A percentile compares a stretch with the other conserved stretches of the same genome.
These are phyloP conservation scores for Lizanozyma gosingica DNA, from an alignment of 1,139 yeast genomes.

Conservation along the genomic window DNA sequence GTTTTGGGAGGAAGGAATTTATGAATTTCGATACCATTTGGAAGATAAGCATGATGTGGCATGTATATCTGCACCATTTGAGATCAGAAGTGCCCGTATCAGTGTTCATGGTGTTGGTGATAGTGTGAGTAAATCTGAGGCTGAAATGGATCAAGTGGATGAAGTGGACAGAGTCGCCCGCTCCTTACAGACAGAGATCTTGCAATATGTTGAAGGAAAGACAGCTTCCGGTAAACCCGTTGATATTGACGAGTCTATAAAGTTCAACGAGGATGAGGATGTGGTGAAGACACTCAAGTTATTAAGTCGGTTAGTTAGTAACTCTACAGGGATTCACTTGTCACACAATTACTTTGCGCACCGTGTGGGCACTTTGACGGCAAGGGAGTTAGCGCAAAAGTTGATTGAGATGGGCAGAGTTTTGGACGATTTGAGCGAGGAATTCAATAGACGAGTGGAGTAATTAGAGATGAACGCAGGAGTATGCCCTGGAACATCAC, in stretches of 20 bases:
- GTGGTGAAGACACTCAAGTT: not conserved
- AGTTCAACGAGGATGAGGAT: not conserved
- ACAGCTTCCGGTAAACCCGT: not conserved
- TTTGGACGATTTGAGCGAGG: conserved; percentile 26
- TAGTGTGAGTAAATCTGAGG: conserved; percentile 4
- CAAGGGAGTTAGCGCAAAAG: conserved; percentile 29
- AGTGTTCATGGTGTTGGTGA: conserved; percentile 22
- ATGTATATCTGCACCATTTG: conserved; percentile 63
- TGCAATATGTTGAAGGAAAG: not conserved
- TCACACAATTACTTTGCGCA: not conserved
- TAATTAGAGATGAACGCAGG: too few species aligned
- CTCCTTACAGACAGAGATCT: not conserved
- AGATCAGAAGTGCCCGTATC: conserved; percentile 39
- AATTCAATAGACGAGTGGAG: not conserved
- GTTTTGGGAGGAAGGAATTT: conserved; percentile 65
- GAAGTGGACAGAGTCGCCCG: not conserved
- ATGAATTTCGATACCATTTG: conserved; percentile 70
- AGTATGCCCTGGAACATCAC: too few species aligned
- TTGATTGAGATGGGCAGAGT: conserved; percentile 33
- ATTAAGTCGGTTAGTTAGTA: not conserved
- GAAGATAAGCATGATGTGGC: conserved; percentile 66
- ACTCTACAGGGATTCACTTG: not conserved
- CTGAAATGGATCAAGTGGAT: conserved; percentile 3
- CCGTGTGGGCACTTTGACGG: conserved; percentile 12
- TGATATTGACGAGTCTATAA: not conserved